phyloP scores from a whole-genome alignment of 225 moss, liverwort and hornwort species.

The Thuidium tamariscinum region DNA sequence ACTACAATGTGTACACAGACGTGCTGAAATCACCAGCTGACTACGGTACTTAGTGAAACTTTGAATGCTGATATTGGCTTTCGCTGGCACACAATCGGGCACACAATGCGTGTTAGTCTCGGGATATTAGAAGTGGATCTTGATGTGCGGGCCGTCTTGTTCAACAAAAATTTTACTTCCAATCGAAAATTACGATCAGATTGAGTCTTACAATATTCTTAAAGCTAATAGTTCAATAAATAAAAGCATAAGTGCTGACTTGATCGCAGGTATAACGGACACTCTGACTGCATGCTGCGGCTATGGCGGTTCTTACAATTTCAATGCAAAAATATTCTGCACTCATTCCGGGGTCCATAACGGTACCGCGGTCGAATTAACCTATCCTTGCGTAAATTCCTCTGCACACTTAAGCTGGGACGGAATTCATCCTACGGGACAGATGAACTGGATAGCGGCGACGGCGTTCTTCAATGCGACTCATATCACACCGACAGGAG shows the following conservation, averaged over 20 bases:
- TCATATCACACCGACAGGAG: constrained; percentile 28
- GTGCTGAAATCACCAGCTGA: constrained; percentile 27
- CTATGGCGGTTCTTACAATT: constrained; percentile 44
- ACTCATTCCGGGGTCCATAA: constrained; percentile 18
- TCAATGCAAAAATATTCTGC: constrained; percentile 31
- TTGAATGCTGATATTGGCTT: background rate
- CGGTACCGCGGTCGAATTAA: background rate
- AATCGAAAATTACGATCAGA: background rate
- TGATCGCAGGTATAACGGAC: constrained; percentile 12
- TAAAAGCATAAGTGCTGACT: background rate
- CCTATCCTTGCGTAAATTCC: constrained; percentile 35
- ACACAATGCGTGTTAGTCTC: background rate
- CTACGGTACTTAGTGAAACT: constrained; percentile 12
- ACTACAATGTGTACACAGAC: constrained; percentile 24
- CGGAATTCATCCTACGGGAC: constrained; percentile 41
- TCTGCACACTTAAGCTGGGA: constrained; percentile 34
- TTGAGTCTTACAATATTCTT: background rate
- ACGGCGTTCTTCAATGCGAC: constrained; percentile 35
- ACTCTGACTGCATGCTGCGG: constrained; percentile 54
- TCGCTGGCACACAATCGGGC: background rate
- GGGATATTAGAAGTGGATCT: background rate
- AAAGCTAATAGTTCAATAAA: background rate
- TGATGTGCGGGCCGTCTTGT: background rate
- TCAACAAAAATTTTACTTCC: background rate
- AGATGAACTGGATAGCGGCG: constrained; percentile 34